Base-by-base conservation (phyloP, 1,139 yeast species). In the Blastobotrys raffinosifermentans region DNA sequence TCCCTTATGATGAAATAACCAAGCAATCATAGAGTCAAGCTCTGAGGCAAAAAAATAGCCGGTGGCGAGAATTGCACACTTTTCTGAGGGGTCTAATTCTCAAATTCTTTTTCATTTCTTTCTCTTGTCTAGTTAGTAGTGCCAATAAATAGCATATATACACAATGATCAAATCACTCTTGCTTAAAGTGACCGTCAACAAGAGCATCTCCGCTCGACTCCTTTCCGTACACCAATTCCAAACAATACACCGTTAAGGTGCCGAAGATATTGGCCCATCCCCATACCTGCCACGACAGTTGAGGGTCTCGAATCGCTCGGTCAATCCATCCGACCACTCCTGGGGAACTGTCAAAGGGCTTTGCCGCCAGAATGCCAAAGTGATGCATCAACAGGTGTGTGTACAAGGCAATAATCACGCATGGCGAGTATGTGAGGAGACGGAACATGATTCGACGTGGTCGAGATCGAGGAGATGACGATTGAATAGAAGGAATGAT, bases 401-500 rank as follows among this genome's bases (percentile, higher is more conserved):
- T 86, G 63, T 91, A 91, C 40, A 91, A 95, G 1, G 96, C 95
- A 45, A 89, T 87, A 34, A 91, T 77, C 45, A 91, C 79, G 59
- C 96, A 85, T 2, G 98, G 97, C 11, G 95, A 83, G 61, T 85
- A 89, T 22, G 95, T 79, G 55, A 87, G 85, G 27, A 87, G 72
- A 44, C 84, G 63, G 48, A 72, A 71, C 60, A 81, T 31, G 19
- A 48, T 34, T 2, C 50, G 44, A 26, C 45, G 37, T 8, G 51
- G 44, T 32, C 49, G 50, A n/a, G 51, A 45, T 18, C 32, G 35
- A 42, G 13, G 47, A 35, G 7, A 33, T 3, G 9, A 46, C 10
- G 46, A 43, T 17, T 47, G 54, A 26, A 56, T 39, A 2, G 54
- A 54, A 1, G 98, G 97, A 16, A 91, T 85, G 45, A 91, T 87